Base-by-base conservation (phyloP, 305 asterid genomes). In the Striga hermonthica region DNA sequence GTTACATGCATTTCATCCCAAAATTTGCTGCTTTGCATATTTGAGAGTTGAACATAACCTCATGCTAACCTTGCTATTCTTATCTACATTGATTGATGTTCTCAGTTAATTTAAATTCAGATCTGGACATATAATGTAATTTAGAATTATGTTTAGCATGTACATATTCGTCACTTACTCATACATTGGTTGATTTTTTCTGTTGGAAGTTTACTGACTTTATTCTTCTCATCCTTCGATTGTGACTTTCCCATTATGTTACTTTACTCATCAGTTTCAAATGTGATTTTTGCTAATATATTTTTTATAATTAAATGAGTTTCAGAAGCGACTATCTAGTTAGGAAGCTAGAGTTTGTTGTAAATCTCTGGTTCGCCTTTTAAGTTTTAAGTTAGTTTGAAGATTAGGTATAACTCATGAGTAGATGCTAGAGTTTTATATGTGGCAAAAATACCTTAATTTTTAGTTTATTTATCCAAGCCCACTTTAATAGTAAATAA, bases 31-130 rank as follows among this genome's bases (percentile, higher is more conserved):
- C 31, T 4, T 43, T 28, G 9, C 22, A 57, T 45, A 57, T 43
- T 44, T 67, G 59, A 38, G 9, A 68, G 56, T 6, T 55, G 48
- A 43, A 62, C 13, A 3, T 43, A 13, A 14, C 6, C 66, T 45
- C 49, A 43, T 65, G 54, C 35, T 37, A 62, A 53, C 47, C 13
- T 37, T 8, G 40, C 48, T 22, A 41, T 3, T 37, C 39, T 9
- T 45, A 34, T 11, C 13, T 63, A n/a, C 34, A 45, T 3, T 63
- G 8, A 35, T 47, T 7, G 43, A 35, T 35, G n/a, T 47, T 41
- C 10, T 9, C n/a, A 15, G 57, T 52, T 15, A 52, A 52, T 35
- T 2, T 9, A 50, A 13, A 7, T 16, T 5, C 34, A 16, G 5
- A 4, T 6, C 41, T 10, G 53, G 52, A 8, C 9, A 0, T 8